phyloP scores from a whole-genome alignment of 805 yeast species.

The Metschnikowia henanensis region DNA sequence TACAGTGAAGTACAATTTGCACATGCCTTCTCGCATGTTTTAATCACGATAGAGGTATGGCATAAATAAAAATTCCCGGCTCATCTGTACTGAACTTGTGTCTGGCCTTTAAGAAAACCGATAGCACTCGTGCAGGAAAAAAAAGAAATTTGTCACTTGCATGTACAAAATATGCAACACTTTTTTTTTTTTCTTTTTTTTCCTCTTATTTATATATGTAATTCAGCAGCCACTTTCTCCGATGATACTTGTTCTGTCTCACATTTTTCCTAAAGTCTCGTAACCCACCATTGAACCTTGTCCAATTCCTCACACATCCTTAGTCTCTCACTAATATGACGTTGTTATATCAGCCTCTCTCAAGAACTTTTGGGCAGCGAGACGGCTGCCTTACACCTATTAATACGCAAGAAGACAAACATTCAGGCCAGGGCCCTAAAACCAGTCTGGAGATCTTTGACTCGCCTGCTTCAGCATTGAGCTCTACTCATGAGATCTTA shows the following conservation, averaged over 20 bases:
- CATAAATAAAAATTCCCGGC: neutral
- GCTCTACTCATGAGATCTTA: slow-evolving; percentile 21
- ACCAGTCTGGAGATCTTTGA: neutral
- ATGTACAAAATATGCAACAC: slow-evolving; percentile 15
- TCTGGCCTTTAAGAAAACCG: slow-evolving; percentile 2
- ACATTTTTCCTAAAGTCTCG: neutral
- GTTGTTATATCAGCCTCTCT: slow-evolving; percentile 34
- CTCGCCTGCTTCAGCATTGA: slow-evolving; percentile 5
- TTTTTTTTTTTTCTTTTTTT: slow-evolving; percentile 11
- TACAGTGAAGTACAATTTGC: no score
- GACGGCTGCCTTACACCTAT: slow-evolving; percentile 36
- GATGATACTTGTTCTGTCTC: neutral
- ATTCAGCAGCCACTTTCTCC: slow-evolving; percentile 3
- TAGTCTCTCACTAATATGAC: slow-evolving; percentile 21
- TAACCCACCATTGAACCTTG: no score
- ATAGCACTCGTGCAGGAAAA: slow-evolving; percentile 14
- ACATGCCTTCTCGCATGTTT: no score
- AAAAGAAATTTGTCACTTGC: slow-evolving; percentile 17
- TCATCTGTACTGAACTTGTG: neutral
- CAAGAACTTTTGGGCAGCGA: slow-evolving; percentile 28
- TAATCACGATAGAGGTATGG: no score
- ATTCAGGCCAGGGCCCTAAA: neutral
- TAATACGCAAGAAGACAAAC: slow-evolving; percentile 15
- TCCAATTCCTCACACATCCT: neutral
- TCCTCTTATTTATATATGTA: slow-evolving; percentile 7